Evolutionary conservation across 73 alveolate genomes (phyloP).

Genomic region (Paramecium bursaria): DNA sequence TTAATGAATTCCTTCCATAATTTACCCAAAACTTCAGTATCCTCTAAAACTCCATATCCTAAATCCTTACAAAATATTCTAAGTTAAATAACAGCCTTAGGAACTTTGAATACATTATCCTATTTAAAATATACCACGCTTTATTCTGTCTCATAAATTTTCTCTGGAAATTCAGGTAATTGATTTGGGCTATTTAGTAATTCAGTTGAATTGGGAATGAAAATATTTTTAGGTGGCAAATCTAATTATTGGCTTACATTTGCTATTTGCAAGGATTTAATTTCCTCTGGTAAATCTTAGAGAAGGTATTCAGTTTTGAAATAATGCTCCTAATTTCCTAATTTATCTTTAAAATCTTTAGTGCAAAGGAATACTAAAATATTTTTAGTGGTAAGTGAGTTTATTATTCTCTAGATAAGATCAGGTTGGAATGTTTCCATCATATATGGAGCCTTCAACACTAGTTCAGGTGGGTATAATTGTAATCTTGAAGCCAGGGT

Average conservation of each 20-base stretch:
- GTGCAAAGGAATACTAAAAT: conserved; percentile 74
- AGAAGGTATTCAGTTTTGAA: conserved; percentile 83
- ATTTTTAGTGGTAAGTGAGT: conserved; percentile 71
- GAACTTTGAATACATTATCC: conserved; percentile 84
- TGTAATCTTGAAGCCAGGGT: conserved; percentile 58
- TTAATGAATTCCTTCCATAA: conserved; percentile 6
- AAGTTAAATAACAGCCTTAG: conserved; percentile 80
- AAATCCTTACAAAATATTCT: conserved; percentile 11
- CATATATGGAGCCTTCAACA: conserved; percentile 51
- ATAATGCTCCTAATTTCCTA: conserved; percentile 80
- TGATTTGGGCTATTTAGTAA: conserved; percentile 72
- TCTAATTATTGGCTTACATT: conserved; percentile 61
- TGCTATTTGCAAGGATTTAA: conserved; percentile 70
- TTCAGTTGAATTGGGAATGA: conserved; percentile 88
- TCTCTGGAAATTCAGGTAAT: conserved; percentile 72
- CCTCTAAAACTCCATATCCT: conserved; percentile 32
- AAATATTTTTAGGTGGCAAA: conserved; percentile 81
- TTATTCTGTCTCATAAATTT: conserved; percentile 70
- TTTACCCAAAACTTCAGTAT: conserved; percentile 2
- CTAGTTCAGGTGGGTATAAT: conserved; percentile 45
- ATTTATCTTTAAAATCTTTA: conserved; percentile 75
- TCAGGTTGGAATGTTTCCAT: conserved; percentile 80
- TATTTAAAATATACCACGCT: conserved; percentile 83
- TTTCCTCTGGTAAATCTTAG: conserved; percentile 76
- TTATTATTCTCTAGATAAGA: conserved; percentile 70